Percentiles rank a stretch among this genome's conserved stretches.
These are phyloP conservation scores for Typha latifolia DNA, from an alignment of 176 grass and related monocot species.

Conservation along the genomic window DNA sequence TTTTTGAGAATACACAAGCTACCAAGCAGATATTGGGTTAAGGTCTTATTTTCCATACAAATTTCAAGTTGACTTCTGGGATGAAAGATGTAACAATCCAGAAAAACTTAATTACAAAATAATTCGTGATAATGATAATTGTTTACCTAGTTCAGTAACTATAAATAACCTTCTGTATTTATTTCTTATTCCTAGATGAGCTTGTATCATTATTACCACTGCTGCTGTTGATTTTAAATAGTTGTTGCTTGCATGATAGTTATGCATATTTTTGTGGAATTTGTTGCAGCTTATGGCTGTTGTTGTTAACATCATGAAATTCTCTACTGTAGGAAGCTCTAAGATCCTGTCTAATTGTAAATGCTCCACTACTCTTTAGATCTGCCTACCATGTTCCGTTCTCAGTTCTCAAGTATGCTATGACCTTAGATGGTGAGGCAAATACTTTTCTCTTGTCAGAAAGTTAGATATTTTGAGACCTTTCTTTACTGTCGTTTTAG, in stretches of 20 bases:
- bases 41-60: no score
- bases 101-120: no score
- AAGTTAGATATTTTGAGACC: not conserved
- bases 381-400: conserved; percentile 71
- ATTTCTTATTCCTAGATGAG: no score
- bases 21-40: no score
- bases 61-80: no score
- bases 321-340: conserved; percentile 61
- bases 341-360: conserved; percentile 79
- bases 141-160: no score
- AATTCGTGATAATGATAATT: no score
- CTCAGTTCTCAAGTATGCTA: conserved; percentile 91
- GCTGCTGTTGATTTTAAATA: not conserved
- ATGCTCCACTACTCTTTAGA: conserved; percentile 94
- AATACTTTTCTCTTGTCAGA: not conserved
- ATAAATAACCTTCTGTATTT: no score
- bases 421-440: conserved; percentile 86
- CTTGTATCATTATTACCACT: no score
- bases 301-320: conserved; percentile 12
- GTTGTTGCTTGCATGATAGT: not conserved
- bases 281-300: not conserved
- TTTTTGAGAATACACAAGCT: no score
- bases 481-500: not conserved
- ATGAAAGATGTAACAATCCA: no score
- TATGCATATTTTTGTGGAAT: not conserved